Evolutionary conservation across 2,329 filamentous ascomycete species (phyloP).

Genomic region (Fusarium sp.): DNA sequence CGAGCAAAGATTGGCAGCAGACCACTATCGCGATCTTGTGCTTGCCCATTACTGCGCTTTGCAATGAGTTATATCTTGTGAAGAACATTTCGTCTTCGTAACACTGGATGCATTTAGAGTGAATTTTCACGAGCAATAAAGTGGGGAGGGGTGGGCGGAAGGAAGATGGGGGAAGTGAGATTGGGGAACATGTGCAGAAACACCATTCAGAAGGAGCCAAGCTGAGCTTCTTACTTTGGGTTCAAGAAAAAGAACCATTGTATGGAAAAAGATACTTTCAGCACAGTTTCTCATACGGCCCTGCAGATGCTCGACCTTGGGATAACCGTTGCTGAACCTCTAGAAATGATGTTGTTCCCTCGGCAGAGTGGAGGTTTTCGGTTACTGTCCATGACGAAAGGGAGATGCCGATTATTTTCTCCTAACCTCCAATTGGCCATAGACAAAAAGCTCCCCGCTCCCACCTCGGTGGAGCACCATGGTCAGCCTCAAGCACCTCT

Average conservation of each 20-base stretch:
- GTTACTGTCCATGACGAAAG: conserved; percentile 52
- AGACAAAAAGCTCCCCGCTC: conserved; percentile 8
- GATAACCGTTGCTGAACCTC: conserved; percentile 26
- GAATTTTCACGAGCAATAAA: conserved; percentile 1
- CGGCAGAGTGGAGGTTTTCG: conserved; percentile 52
- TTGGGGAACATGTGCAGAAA: conserved; percentile 15
- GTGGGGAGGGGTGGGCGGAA: conserved; percentile 30
- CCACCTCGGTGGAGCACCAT: conserved; percentile 16
- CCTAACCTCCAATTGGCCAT: conserved; percentile 35
- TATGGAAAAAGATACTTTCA: conserved; percentile 26
- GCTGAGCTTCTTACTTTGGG: neutral
- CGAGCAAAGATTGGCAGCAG: conserved; percentile 4
- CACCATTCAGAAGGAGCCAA: conserved; percentile 7
- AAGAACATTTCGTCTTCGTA: neutral
- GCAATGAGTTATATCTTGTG: neutral
- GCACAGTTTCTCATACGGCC: conserved; percentile 44
- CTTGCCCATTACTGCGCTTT: conserved; percentile 1
- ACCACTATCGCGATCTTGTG: neutral
- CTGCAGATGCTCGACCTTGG: conserved; percentile 20
- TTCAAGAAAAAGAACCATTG: neutral
- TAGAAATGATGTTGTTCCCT: conserved; percentile 41
- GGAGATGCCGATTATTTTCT: conserved; percentile 52
- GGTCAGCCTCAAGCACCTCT: conserved; percentile 2
- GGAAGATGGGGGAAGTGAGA: conserved; percentile 10
- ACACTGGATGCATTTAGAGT: conserved; percentile 22